A percentile compares a stretch with the other conserved stretches of the same genome.
Conservation (phyloP, 202 grass and related monocot genomes). For the Hordeum pubiflorum region DNA sequence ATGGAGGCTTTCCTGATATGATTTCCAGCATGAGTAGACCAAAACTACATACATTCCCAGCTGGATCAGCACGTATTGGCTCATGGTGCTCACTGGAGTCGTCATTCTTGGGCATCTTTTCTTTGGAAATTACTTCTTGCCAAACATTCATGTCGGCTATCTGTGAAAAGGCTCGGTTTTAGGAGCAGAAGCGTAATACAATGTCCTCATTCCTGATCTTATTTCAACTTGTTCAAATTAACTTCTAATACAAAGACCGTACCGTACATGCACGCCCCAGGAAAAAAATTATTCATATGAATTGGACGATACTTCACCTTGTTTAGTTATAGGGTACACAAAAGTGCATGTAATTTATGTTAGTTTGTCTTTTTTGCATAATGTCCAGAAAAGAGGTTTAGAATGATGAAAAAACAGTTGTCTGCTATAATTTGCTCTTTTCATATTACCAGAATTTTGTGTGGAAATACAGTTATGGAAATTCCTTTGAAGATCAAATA, state of each 20-base stretch:
- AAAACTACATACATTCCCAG: constrained; percentile 81
- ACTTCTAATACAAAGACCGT: neutral
- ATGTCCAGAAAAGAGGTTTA: constrained; percentile 5
- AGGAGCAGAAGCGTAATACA: constrained; percentile 16
- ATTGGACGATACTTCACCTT: neutral
- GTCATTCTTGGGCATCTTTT: constrained; percentile 50
- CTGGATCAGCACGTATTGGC: constrained; percentile 47
- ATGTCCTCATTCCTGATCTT: neutral
- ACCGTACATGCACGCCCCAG: neutral
- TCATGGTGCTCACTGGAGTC: constrained; percentile 37
- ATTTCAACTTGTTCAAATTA: neutral
- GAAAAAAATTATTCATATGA: neutral
- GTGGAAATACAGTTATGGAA: neutral
- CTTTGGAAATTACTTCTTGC: constrained; percentile 54
- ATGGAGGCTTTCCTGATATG: constrained; percentile 70
- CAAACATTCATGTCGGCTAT: constrained; percentile 74
- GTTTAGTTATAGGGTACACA: neutral
- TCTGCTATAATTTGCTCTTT: neutral
- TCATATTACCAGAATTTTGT: neutral
- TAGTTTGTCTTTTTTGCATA: neutral
- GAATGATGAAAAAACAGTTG: neutral
- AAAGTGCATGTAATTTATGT: neutral
- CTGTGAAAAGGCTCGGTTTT: constrained; percentile 35
- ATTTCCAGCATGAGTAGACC: constrained; percentile 87
- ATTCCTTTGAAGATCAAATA: neutral